phyloP scores from a whole-genome alignment of 768 basidiomycete genomes.

The Boletus pseudo-olivaceus region DNA sequence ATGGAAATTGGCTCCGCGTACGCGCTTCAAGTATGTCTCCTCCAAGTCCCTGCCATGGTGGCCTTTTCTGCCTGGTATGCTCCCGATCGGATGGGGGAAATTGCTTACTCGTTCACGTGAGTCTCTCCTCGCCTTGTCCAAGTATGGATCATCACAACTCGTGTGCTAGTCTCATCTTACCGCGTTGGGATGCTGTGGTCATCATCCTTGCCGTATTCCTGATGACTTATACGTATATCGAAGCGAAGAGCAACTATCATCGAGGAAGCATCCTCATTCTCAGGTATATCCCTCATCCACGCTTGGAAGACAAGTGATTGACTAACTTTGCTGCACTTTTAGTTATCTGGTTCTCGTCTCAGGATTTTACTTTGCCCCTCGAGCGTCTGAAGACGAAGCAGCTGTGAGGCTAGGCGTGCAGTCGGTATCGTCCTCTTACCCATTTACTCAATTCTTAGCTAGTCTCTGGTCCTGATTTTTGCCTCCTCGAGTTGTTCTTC shows the following conservation, averaged over 20 bases:
- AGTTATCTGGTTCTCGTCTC: conserved; percentile 90
- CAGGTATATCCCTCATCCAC: conserved; percentile 49
- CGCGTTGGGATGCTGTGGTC: conserved; percentile 95
- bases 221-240: conserved; percentile 98
- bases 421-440: conserved; percentile 2
- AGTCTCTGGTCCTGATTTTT: conserved; percentile 12
- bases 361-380: conserved; percentile 91
- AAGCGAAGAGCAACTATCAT: conserved; percentile 98
- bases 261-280: conserved; percentile 93
- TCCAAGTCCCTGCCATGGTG: conserved; percentile 99
- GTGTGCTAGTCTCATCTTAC: conserved; percentile 81
- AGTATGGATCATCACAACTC: conserved; percentile 2
- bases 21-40: conserved; percentile 93
- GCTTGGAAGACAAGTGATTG: not conserved
- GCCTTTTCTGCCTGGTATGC: conserved; percentile 96
- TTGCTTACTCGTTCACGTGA: conserved; percentile 90
- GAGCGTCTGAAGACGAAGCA: conserved; percentile 21
- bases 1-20: conserved; percentile 99
- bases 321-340: conserved; percentile 3
- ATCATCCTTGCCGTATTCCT: conserved; percentile 96
- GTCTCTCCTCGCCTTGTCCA: conserved; percentile 30
- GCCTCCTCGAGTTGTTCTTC: not conserved
- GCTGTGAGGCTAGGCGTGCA: conserved; percentile 6
- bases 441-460: conserved; percentile 7
- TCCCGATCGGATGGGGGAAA: conserved; percentile 79